phyloP scores from a whole-genome alignment of 1,284 basidiomycete species.

The Cutaneotrichosporon mucoides region DNA sequence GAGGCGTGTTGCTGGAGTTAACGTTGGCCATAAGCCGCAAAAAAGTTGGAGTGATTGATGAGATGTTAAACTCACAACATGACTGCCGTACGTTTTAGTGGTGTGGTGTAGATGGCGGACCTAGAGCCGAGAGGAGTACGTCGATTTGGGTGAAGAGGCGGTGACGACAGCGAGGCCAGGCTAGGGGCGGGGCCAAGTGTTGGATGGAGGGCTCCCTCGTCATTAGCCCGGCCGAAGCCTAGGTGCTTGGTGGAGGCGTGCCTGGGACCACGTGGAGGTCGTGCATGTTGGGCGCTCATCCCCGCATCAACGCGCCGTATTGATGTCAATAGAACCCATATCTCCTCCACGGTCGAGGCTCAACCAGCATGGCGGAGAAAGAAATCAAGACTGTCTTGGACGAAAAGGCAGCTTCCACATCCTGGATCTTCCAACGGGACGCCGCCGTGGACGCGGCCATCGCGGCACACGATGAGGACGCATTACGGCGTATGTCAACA shows the following conservation, averaged over 20 bases:
- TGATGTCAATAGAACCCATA: no score
- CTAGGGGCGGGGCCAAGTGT: no score
- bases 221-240: no score
- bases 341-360: no score
- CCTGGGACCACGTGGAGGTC: no score
- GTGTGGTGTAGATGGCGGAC: no score
- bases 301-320: no score
- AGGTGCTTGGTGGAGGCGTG: no score
- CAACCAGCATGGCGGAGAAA: no score
- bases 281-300: no score
- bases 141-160: neutral
- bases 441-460: conserved; percentile 32
- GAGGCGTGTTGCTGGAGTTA: conserved; percentile 34
- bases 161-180: conserved; percentile 1
- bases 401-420: neutral
- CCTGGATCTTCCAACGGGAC: conserved; percentile 33
- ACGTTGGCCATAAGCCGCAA: no score
- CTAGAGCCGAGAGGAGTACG: neutral
- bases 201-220: no score
- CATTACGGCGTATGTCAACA: conserved; percentile 34
- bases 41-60: neutral
- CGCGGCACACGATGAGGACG: conserved; percentile 26
- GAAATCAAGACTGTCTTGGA: neutral
- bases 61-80: conserved; percentile 31
- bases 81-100: neutral